Conservation (phyloP, 2,329 filamentous ascomycete genomes). For the Cladophialophora yegresii region DNA sequence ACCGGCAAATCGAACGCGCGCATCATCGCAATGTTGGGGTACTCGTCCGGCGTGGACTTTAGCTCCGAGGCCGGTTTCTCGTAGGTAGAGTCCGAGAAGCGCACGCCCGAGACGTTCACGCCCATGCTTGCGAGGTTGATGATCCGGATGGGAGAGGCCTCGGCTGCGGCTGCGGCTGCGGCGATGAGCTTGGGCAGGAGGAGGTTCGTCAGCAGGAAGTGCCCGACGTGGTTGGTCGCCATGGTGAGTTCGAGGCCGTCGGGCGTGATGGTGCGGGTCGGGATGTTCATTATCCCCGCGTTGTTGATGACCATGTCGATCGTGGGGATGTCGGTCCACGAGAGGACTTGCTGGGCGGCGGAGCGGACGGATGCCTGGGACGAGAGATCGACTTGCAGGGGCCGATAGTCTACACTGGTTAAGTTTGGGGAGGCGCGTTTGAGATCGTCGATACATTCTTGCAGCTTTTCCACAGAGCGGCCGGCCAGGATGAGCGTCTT, state of each 20-base stretch:
- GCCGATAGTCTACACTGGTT: conserved; percentile 36
- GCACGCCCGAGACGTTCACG: conserved; percentile 6
- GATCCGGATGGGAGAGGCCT: not conserved
- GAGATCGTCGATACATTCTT: conserved; percentile 28
- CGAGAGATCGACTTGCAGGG: conserved; percentile 42
- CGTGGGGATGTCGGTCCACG: conserved; percentile 24
- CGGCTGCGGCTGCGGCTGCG: conserved; percentile 1
- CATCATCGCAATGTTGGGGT: conserved; percentile 17
- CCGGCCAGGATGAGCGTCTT: conserved; percentile 27
- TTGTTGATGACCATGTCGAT: conserved; percentile 39
- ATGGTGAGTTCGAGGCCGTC: conserved; percentile 47
- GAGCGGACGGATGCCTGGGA: conserved; percentile 40
- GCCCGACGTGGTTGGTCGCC: conserved; percentile 43
- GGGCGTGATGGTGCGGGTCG: conserved; percentile 32
- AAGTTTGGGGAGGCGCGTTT: conserved; percentile 26
- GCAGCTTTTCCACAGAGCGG: conserved; percentile 24
- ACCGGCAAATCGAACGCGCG: conserved; percentile 2
- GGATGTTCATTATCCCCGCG: conserved; percentile 45
- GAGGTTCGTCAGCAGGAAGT: conserved; percentile 18
- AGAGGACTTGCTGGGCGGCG: conserved; percentile 41
- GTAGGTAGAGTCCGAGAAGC: conserved; percentile 4
- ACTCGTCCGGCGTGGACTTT: conserved; percentile 10
- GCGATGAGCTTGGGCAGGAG: conserved; percentile 13
- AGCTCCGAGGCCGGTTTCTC: conserved; percentile 4
- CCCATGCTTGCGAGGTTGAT: conserved; percentile 14